Evolutionary conservation across 2,329 filamentous ascomycete genomes (phyloP), one percentile per base, ranked within the genome.

Genomic region (Chalaropsis thielavioides): DNA sequence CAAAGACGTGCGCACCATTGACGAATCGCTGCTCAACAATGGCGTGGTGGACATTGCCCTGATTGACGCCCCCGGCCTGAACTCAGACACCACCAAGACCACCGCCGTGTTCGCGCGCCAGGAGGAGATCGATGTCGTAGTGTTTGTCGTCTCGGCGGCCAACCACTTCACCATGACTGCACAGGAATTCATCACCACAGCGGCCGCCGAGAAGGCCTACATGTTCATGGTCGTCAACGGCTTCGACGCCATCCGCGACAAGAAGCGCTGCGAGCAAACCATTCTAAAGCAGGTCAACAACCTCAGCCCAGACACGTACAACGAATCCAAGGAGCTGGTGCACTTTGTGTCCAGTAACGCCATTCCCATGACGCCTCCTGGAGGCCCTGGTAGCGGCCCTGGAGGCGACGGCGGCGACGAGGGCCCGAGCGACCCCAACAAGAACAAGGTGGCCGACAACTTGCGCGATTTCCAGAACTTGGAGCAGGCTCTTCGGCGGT

Each of bases 191-290:
- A 96, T 99, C 68, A 89, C 89, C 80, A 92, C 92, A 62, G 94
- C 94, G 1, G 94, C 94, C 0, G 85, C 92, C 49, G 94, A 99
- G 72, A 99, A 99, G 76, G 92, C 94, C 0, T 99, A 99, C 73
- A 92, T 99, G 68, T 99, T 99, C 74, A 95, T 99, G 75, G 94
- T 99, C 15, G 94, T 99, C 69, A 99, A 99, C 73, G 92, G 92
- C 19, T 99, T 91, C 71, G 94, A 99, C 75, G 88, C 88, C 68
- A 97, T 99, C 71, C 83, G 88, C 68, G 92, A 97, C 75, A 94
- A 96, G 77, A 81, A 90, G 67, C 82, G 92, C 67, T 97, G 92
- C 74, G 84, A 96, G 74, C 90, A 94, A 72, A 89, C 90, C 83
- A 94, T 99, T 61, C 75, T 99, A 67, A 91, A 96, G 70, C 92